Base-by-base conservation (phyloP, 2,329 filamentous ascomycete genomes). In the Colletotrichum destructivum region DNA sequence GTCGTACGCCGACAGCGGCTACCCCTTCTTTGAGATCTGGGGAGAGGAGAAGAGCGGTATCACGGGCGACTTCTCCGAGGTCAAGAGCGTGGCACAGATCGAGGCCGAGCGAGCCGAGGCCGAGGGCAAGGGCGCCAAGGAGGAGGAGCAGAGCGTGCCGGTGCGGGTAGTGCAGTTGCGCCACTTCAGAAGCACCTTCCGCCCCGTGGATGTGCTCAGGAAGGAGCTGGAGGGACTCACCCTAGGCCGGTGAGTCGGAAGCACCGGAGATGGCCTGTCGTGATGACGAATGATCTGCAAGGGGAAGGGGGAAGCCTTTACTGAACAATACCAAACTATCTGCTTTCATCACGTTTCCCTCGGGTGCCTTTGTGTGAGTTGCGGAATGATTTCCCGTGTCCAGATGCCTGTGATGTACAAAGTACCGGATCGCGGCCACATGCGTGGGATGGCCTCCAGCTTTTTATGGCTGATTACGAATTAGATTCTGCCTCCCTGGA, bases 21-120 rank as follows among this genome's bases (percentile, higher is more conserved):
- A 79, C 3, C 81, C 82, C 0, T 85, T 85, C 77, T 85, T 77
- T 75, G 74, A 80, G 54, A 52, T 74, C 21, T 74, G 72, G 72
- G 62, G 66, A 31, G 68, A 74, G 56, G 71, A 73, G 51, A 69
- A 69, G 65, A 72, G 61, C 15, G 73, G 73, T 49, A 63, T 74
- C 68, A 62, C 64, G 62, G 73, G 73, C 23, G 65, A 74, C 8
- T 74, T 74, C 23, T 35, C 40, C n/a, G 73, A 70, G 26, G 65
- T 74, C 55, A 74, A 74, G 68, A 74, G 73, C 65, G 73, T 74
- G 46, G 73, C 73, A 3, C 68, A 74, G 65, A 59, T 74, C n/a
- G 66, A 67, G 66, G 46, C 60, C 23, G 73, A 74, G 44, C 42
- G 55, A 59, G 73, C 73, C 16, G 40, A 38, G 12, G 68, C 65